Evolutionary conservation across 2,329 filamentous ascomycete genomes (phyloP).

Genomic region (Ceratocystis alfenasii): DNA sequence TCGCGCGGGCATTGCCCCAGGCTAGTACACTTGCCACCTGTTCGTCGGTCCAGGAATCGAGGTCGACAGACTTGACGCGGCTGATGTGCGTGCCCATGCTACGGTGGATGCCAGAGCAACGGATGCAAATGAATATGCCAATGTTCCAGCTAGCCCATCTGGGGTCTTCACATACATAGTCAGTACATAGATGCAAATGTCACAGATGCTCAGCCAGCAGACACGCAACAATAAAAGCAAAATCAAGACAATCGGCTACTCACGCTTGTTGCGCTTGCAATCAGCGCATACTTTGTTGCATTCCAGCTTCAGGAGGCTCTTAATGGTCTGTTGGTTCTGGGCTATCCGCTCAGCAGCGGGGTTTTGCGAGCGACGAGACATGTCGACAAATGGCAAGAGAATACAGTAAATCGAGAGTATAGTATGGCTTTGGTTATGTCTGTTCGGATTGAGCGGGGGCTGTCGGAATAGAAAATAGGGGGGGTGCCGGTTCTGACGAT

Average conservation of each 20-base stretch:
- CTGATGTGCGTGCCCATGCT: conserved; percentile 99
- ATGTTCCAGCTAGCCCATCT: conserved; percentile 99
- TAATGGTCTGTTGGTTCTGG: conserved; percentile 87
- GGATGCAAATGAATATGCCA: conserved; percentile 93
- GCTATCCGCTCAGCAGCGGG: conserved; percentile 76
- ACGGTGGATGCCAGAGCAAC: conserved; percentile 95
- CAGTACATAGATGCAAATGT: conserved; percentile 5
- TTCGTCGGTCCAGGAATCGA: conserved; percentile 97
- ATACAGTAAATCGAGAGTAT: background rate
- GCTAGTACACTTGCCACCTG: conserved; percentile 85
- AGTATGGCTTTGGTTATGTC: background rate
- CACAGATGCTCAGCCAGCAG: conserved; percentile 16
- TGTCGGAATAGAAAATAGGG: background rate
- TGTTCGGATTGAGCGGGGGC: background rate
- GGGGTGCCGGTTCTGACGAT: background rate
- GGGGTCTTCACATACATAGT: conserved; percentile 50
- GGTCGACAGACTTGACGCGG: conserved; percentile 92
- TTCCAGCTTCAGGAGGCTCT: conserved; percentile 87
- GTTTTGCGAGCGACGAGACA: conserved; percentile 70
- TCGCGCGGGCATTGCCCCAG: conserved; percentile 93
- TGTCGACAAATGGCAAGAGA: conserved; percentile 32
- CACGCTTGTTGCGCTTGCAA: conserved; percentile 98
- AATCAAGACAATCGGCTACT: conserved; percentile 28
- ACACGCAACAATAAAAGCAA: background rate
- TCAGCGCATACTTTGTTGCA: conserved; percentile 94